Conservation (phyloP, 140 eudicot species). For the Flaveria floridana region DNA sequence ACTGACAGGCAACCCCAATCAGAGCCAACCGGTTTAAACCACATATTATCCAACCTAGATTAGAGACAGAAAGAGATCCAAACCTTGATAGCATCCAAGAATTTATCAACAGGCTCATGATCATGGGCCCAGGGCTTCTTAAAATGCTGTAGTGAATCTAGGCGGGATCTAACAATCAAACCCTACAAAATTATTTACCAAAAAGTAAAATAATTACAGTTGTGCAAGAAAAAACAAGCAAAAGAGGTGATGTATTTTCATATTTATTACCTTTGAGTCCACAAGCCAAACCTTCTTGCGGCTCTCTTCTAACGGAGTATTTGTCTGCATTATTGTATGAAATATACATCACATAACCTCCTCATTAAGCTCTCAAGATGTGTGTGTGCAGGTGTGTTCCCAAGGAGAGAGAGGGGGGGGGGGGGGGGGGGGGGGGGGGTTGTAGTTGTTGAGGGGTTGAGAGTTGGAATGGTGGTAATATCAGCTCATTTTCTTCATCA, state of each 20-base stretch:
- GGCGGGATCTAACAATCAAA: constrained; percentile 69
- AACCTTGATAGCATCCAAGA: constrained; percentile 82
- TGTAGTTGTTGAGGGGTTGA: no score
- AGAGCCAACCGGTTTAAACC: background rate
- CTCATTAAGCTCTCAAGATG: background rate
- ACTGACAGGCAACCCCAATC: background rate
- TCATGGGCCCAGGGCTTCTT: constrained; percentile 95
- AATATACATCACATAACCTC: constrained; percentile 15
- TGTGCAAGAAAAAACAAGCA: background rate
- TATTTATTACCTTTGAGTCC: constrained; percentile 73
- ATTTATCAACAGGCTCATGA: constrained; percentile 64
- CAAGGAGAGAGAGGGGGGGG: background rate
- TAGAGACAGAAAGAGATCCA: background rate
- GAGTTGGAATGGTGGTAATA: no score
- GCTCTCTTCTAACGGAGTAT: constrained; percentile 66
- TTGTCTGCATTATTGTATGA: constrained; percentile 52
- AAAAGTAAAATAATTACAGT: background rate
- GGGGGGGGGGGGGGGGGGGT: no score
- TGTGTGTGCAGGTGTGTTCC: background rate
- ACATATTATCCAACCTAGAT: background rate
- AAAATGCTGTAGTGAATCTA: constrained; percentile 79
- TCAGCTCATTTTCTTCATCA: no score
- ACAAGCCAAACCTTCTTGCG: constrained; percentile 87
- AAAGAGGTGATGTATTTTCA: background rate
- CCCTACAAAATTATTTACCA: constrained; percentile 48